Percentiles rank a stretch among this genome's conserved stretches.
Conservation (phyloP, 164 flowering plant species). For the Aristolochia fimbriata region DNA sequence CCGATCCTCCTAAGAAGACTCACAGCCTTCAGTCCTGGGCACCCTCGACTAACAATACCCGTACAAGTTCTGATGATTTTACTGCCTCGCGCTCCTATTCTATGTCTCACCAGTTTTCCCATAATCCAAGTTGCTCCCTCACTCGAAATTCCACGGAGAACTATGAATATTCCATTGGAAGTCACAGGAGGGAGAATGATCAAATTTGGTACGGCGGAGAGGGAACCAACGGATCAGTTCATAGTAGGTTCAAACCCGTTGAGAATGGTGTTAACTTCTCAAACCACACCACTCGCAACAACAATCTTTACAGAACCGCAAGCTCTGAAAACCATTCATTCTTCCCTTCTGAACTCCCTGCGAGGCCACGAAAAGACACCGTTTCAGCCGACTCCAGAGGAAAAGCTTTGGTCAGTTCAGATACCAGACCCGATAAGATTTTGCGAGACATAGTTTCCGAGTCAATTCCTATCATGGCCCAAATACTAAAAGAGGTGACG, state of each 20-base stretch:
- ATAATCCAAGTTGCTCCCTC: constrained; percentile 92
- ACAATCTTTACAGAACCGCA: constrained; percentile 34
- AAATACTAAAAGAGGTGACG: constrained; percentile 48
- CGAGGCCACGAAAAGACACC: constrained; percentile 46
- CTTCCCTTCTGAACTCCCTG: constrained; percentile 86
- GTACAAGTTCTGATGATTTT: constrained; percentile 70
- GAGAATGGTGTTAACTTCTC: constrained; percentile 66
- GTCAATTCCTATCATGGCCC: constrained; percentile 53
- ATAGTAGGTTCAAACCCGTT: constrained; percentile 80
- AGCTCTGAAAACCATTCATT: constrained; percentile 62
- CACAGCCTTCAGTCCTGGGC: constrained; percentile 50
- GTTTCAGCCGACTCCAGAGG: constrained; percentile 53
- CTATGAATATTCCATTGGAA: constrained; percentile 61
- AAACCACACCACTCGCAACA: constrained; percentile 40
- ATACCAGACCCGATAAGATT: constrained; percentile 48
- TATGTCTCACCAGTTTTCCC: constrained; percentile 66
- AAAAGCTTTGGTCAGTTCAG: constrained; percentile 34
- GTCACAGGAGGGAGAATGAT: constrained; percentile 49
- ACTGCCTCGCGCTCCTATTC: constrained; percentile 75
- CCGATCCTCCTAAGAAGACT: constrained; percentile 27
- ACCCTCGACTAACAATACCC: constrained; percentile 52
- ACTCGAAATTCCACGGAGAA: constrained; percentile 73
- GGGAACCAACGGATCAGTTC: constrained; percentile 97
- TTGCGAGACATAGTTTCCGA: constrained; percentile 57
- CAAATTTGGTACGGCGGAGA: constrained; percentile 89